Conservation (phyloP, 805 yeast species). For the Candida lessepsii region DNA sequence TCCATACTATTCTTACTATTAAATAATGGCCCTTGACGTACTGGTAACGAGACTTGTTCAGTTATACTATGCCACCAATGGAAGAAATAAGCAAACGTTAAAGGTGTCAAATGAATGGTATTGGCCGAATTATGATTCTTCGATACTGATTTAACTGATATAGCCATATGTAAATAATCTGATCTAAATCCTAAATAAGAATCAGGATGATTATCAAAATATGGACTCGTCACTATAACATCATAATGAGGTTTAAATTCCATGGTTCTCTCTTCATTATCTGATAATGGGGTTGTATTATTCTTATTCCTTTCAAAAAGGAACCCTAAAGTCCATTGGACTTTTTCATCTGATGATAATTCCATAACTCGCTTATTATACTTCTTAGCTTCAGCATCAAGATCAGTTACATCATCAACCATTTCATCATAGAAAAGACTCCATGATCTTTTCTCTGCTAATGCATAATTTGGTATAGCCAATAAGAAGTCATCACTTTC, state of each 20-base stretch:
- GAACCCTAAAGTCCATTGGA: slow-evolving; percentile 76
- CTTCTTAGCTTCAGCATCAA: slow-evolving; percentile 29
- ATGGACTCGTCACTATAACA: slow-evolving; percentile 61
- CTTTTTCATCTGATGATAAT: slow-evolving; percentile 56
- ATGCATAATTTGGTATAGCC: slow-evolving; percentile 52
- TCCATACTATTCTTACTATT: slow-evolving; percentile 13
- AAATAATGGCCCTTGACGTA: slow-evolving; percentile 36
- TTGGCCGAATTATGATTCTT: slow-evolving; percentile 30
- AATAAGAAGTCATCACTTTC: slow-evolving; percentile 57
- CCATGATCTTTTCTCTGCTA: slow-evolving; percentile 36
- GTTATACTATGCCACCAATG: slow-evolving; percentile 43
- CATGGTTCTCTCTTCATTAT: slow-evolving; percentile 42
- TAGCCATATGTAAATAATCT: slow-evolving; percentile 64
- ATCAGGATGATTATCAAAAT: slow-evolving; percentile 58
- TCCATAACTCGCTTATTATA: slow-evolving; percentile 49
- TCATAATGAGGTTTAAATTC: slow-evolving; percentile 63
- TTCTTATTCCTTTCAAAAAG: slow-evolving; percentile 61
- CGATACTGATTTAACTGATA: slow-evolving; percentile 37
- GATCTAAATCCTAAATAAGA: slow-evolving; percentile 80
- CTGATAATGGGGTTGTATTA: slow-evolving; percentile 27
- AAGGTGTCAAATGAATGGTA: slow-evolving; percentile 38
- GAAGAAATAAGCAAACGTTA: slow-evolving; percentile 38
- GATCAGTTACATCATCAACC: slow-evolving; percentile 19
- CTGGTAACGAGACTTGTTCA: slow-evolving; percentile 32
- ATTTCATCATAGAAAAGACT: slow-evolving; percentile 31